phyloP scores from a whole-genome alignment of 164 flowering plant genomes.

The Vitis amurensis region DNA sequence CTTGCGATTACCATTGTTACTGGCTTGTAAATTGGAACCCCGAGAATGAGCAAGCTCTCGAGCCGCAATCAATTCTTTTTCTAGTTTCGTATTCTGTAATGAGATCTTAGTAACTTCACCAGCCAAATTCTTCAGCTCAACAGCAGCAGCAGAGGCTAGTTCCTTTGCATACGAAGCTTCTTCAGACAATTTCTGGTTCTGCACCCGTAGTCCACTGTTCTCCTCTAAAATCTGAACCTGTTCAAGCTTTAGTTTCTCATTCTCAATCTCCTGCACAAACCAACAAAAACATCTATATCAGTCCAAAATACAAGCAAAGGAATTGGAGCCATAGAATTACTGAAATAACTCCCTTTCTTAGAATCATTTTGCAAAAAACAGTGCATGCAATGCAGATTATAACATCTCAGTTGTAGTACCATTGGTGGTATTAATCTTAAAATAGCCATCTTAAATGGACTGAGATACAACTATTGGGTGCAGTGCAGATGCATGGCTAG shows the following conservation, averaged over 20 bases:
- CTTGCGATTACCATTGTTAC: constrained; percentile 61
- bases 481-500: too few species aligned
- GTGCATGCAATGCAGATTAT: too few species aligned
- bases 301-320: background rate
- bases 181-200: constrained; percentile 87
- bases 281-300: background rate
- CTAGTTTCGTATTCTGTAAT: constrained; percentile 74
- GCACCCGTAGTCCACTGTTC: constrained; percentile 81
- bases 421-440: too few species aligned
- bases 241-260: constrained; percentile 73
- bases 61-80: constrained; percentile 73
- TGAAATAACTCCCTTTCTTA: too few species aligned
- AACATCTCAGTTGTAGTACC: too few species aligned
- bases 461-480: too few species aligned
- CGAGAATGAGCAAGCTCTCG: constrained; percentile 61
- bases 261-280: constrained; percentile 70
- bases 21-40: constrained; percentile 33
- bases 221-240: constrained; percentile 78
- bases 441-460: too few species aligned
- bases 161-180: constrained; percentile 99
- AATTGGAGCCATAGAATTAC: too few species aligned
- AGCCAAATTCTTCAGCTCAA: constrained; percentile 91
- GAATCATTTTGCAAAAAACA: background rate
- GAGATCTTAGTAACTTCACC: constrained; percentile 93
- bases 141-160: constrained; percentile 99